Conservation (phyloP, 2,329 filamentous ascomycete genomes). For the Helotiales sp. region DNA sequence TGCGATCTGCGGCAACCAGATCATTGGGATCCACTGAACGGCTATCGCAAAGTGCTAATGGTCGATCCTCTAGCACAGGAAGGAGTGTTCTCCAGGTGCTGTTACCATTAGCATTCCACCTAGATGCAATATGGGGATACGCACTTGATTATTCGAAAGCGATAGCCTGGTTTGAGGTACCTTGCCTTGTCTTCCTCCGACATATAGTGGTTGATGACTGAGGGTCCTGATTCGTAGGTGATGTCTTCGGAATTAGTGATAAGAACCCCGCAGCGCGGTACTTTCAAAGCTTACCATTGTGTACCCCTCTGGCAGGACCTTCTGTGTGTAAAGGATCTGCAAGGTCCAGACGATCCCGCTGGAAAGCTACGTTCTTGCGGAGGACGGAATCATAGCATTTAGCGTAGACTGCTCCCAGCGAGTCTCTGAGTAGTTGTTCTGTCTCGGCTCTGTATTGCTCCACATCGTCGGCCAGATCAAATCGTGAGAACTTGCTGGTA, state of each 20-base stretch:
- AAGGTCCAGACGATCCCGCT: slow-evolving; percentile 18
- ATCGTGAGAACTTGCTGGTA: slow-evolving; percentile 12
- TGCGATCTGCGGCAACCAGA: slow-evolving; percentile 35
- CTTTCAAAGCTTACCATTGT: slow-evolving; percentile 29
- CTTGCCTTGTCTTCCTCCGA: slow-evolving; percentile 5
- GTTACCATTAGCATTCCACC: no score
- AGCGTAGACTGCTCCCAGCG: slow-evolving; percentile 20
- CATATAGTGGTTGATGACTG: slow-evolving; percentile 25
- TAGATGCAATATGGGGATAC: no score
- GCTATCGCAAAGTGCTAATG: slow-evolving; percentile 35
- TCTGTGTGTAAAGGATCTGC: slow-evolving; percentile 20
- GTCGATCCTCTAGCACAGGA: slow-evolving; percentile 35
- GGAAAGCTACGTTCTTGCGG: slow-evolving; percentile 25
- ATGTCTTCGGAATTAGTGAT: slow-evolving; percentile 22
- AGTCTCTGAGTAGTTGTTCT: slow-evolving; percentile 23
- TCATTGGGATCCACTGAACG: slow-evolving; percentile 32
- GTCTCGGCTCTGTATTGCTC: slow-evolving; percentile 24
- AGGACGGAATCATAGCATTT: slow-evolving; percentile 29
- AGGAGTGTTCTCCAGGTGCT: slow-evolving; percentile 39
- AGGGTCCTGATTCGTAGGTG: slow-evolving; percentile 29
- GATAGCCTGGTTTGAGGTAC: slow-evolving; percentile 31
- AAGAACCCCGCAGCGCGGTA: background rate
- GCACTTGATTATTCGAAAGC: slow-evolving; percentile 34
- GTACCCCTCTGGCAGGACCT: slow-evolving; percentile 31
- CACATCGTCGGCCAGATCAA: slow-evolving; percentile 17